Percentiles rank a stretch among this genome's conserved stretches.
Conservation (phyloP, 805 yeast species). For the Tetrapisispora arboricola region DNA sequence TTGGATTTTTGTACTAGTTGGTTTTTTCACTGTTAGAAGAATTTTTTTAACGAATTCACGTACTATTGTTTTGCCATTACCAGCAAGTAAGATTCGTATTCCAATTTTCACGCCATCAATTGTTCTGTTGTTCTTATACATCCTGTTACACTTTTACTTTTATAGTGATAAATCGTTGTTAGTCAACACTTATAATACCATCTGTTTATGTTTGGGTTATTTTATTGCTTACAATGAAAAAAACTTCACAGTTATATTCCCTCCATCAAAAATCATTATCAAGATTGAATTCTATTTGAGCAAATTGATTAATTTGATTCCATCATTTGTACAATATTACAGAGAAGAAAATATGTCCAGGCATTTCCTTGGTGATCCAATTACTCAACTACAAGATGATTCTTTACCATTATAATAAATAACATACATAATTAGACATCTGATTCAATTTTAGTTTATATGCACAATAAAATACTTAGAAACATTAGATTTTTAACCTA, state of each 20-base stretch:
- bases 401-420: neutral
- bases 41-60: constrained; percentile 4
- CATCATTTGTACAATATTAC: constrained; percentile 40
- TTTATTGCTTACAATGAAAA: constrained; percentile 42
- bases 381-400: neutral
- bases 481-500: too few relatives aligned
- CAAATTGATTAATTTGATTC: constrained; percentile 42
- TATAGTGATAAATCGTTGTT: neutral
- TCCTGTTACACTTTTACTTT: neutral
- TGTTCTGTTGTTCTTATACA: neutral
- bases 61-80: constrained; percentile 41
- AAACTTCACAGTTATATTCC: constrained; percentile 45
- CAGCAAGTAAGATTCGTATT: constrained; percentile 23
- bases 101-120: constrained; percentile 15
- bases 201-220: constrained; percentile 37
- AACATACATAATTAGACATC: too few relatives aligned
- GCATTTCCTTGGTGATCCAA: constrained; percentile 1
- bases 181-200: neutral
- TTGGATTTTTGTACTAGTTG: constrained; percentile 58
- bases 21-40: constrained; percentile 32
- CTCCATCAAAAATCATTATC: constrained; percentile 54
- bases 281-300: constrained; percentile 52
- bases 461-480: too few relatives aligned
- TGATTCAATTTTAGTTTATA: too few relatives aligned
- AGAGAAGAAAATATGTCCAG: constrained; percentile 43